Evolutionary conservation across 1,139 yeast species (phyloP), one percentile per base, ranked within the genome.

Genomic region (Diutina rugosa): DNA sequence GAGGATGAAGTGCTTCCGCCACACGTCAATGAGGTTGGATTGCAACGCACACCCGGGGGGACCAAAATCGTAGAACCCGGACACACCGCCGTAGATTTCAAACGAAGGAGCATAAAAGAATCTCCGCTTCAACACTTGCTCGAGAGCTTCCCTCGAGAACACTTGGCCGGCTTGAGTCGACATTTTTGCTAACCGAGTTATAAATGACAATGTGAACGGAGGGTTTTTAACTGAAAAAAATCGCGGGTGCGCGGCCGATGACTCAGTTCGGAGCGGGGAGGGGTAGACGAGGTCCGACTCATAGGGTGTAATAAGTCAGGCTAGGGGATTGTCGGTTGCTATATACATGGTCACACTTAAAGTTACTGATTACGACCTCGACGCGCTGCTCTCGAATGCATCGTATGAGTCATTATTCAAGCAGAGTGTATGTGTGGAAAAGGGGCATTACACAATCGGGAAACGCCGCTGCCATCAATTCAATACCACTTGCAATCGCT

Each of bases 11-110:
- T 95, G 99, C 72, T 91, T 93, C 78, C 98, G 86, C 99, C 99
- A 95, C 55, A 84, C 81, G 67, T 95, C 99, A 60, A 95, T 77
- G 61, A 95, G 81, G 71, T 93, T 93, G 65, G 97, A 96, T 77
- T 93, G 98, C 72, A 95, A 83, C 14, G 99, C 95, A 76, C 98
- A 91, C 60, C 99, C 99, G 70, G 99, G 97, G 60, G 99, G 99
- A 74, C 99, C 99, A 69, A 90, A 95, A 71, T 95, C 99, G 71
- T 90, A 95, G 59, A 95, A 79, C 63, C 99, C 99, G 56, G 97
- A 89, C 56, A 95, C 98, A 70, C 99, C 99, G 63, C 99, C 99
- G 69, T 95, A 95, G 61, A 93, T 84, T 69, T 95, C 99, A 68
- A 95, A 95, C 52, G 98, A 85, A 61, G 99, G 99, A 46, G 98